A percentile compares a stretch with the other conserved stretches of the same genome.
These are phyloP conservation scores for Paraleonurus japonicus DNA, from an alignment of 257 asterid genomes.

Conservation along the genomic window DNA sequence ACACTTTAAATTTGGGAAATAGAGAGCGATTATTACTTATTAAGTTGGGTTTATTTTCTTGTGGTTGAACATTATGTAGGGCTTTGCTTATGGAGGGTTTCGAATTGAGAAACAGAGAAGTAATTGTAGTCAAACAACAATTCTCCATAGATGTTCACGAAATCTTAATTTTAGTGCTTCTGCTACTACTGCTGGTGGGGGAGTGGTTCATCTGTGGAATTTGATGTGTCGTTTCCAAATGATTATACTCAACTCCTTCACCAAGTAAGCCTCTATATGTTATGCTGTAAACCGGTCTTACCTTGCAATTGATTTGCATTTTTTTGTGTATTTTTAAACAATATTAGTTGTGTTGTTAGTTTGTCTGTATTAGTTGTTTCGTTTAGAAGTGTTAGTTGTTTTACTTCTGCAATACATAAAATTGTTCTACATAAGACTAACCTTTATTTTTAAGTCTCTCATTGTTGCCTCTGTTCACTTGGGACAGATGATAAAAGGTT, in stretches of 20 bases:
- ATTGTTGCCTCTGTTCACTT: too few species aligned
- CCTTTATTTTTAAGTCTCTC: too few species aligned
- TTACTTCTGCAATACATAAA: too few species aligned
- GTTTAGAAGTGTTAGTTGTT: too few species aligned
- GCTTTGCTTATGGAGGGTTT: slow-evolving; percentile 29
- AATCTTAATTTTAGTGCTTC: slow-evolving; percentile 36
- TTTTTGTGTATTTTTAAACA: too few species aligned
- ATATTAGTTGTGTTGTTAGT: too few species aligned
- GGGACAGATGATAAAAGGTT: too few species aligned
- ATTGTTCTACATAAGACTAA: too few species aligned
- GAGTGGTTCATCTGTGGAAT: slow-evolving; percentile 41
- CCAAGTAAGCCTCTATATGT: slow-evolving; percentile 58
- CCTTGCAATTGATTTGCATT: too few species aligned
- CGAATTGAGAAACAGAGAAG: slow-evolving; percentile 23
- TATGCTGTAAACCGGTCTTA: too few species aligned
- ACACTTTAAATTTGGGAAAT: not conserved
- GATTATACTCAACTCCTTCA: slow-evolving; percentile 71
- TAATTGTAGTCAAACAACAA: slow-evolving; percentile 16
- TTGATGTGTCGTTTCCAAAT: slow-evolving; percentile 61
- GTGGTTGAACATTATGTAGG: slow-evolving; percentile 34
- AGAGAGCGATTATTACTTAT: not conserved
- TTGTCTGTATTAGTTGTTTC: too few species aligned
- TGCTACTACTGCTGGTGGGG: slow-evolving; percentile 35
- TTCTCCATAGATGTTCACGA: slow-evolving; percentile 30
- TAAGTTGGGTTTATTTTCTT: not conserved